Conservation (phyloP, 1,284 basidiomycete genomes). For the Anthracocystis walkeri region DNA sequence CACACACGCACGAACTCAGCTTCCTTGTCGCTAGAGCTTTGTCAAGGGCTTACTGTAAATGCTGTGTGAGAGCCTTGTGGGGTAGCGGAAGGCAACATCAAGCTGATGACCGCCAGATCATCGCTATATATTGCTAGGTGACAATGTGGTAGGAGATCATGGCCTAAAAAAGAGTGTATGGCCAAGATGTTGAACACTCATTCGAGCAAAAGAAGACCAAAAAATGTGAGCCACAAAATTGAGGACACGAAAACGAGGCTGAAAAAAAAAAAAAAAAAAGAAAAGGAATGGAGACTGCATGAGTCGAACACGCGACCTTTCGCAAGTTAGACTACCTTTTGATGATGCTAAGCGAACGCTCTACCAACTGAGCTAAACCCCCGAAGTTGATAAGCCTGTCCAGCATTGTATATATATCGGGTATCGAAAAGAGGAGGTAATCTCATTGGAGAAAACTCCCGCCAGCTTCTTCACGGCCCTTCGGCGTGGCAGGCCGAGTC, state of each 20-base stretch:
- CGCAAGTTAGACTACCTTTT: slow-evolving; percentile 31
- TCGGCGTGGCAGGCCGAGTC: slow-evolving; percentile 1
- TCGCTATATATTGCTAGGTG: too few species aligned
- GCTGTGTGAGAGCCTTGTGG: too few species aligned
- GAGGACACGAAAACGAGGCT: background rate
- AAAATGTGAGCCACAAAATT: background rate
- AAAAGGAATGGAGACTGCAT: slow-evolving; percentile 49
- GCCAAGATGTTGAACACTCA: too few species aligned
- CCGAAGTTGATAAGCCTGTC: background rate
- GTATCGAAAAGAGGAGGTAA: too few species aligned
- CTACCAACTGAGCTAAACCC: slow-evolving; percentile 61
- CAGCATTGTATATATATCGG: background rate
- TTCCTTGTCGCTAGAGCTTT: too few species aligned
- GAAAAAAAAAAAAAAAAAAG: slow-evolving; percentile 4
- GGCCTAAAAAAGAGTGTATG: too few species aligned
- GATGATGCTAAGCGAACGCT: slow-evolving; percentile 54
- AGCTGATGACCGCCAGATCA: too few species aligned
- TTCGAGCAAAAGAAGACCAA: background rate
- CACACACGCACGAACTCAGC: slow-evolving; percentile 1
- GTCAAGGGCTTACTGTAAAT: slow-evolving; percentile 3
- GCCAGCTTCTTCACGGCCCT: background rate
- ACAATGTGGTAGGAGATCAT: too few species aligned
- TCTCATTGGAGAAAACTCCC: too few species aligned
- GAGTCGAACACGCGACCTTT: slow-evolving; percentile 60
- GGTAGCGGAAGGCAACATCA: too few species aligned